Evolutionary conservation across 495 filamentous ascomycete species (phyloP).

Genomic region (Xylona heveae): DNA sequence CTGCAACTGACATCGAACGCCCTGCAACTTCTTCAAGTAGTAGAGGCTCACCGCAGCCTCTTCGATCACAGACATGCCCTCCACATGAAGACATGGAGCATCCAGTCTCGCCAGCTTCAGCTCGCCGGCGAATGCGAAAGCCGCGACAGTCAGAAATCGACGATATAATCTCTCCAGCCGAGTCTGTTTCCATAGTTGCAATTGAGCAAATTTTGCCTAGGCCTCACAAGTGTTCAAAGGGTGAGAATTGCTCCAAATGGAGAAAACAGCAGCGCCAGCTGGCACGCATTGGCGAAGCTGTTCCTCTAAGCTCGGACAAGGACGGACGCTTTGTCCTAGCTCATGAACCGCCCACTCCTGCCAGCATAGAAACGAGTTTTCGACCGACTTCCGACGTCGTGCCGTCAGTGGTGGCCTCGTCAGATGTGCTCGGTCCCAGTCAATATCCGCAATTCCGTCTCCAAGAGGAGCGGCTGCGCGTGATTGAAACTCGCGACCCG

Average conservation of each 20-base stretch:
- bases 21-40: not conserved
- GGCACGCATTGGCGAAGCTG: slow-evolving; percentile 41
- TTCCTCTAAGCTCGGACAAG: slow-evolving; percentile 33
- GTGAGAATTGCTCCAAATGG: slow-evolving; percentile 70
- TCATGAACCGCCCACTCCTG: slow-evolving; percentile 44
- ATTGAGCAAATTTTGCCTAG: slow-evolving; percentile 80
- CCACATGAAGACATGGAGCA: not conserved
- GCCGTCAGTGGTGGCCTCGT: slow-evolving; percentile 75
- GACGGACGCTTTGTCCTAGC: slow-evolving; percentile 40
- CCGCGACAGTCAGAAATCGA: slow-evolving; percentile 11
- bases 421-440: slow-evolving; percentile 59
- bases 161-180: slow-evolving; percentile 47
- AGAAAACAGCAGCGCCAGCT: slow-evolving; percentile 50
- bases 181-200: slow-evolving; percentile 72
- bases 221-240: slow-evolving; percentile 71
- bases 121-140: slow-evolving; percentile 4
- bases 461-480: slow-evolving; percentile 45
- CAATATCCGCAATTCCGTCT: slow-evolving; percentile 39
- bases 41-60: not conserved
- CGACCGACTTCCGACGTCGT: slow-evolving; percentile 39
- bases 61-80: slow-evolving; percentile 1
- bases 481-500: slow-evolving; percentile 49
- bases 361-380: slow-evolving; percentile 31
- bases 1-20: slow-evolving; percentile 1
- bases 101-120: not conserved